Conservation (phyloP, 306 rosid genomes). For the Corylus avellana region DNA sequence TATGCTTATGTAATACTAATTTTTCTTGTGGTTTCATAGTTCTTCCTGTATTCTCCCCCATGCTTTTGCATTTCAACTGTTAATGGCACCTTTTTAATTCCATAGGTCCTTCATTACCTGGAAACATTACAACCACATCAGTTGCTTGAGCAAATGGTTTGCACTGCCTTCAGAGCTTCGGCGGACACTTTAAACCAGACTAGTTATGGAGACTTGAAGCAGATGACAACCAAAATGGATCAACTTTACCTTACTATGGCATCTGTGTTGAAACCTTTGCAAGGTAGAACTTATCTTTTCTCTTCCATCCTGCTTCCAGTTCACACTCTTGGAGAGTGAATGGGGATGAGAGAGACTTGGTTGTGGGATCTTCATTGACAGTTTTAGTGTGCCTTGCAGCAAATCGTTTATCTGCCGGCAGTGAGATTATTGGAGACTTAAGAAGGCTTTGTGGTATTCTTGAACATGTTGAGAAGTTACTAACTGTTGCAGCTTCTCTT, state of each 20-base stretch:
- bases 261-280: slow-evolving; percentile 67
- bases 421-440: slow-evolving; percentile 73
- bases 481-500: slow-evolving; percentile 81
- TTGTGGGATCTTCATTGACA: slow-evolving; percentile 11
- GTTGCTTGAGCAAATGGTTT: slow-evolving; percentile 91
- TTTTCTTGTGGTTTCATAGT: neutral
- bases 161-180: slow-evolving; percentile 84
- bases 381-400: slow-evolving; percentile 52
- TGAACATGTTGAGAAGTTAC: slow-evolving; percentile 78
- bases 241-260: slow-evolving; percentile 80
- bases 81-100: slow-evolving; percentile 18
- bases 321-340: slow-evolving; percentile 9
- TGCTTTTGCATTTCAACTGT: slow-evolving; percentile 16
- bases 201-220: slow-evolving; percentile 72
- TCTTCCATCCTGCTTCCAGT: neutral
- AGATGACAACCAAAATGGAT: slow-evolving; percentile 70
- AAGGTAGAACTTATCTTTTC: slow-evolving; percentile 42
- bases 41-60: slow-evolving; percentile 18
- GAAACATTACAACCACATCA: slow-evolving; percentile 81
- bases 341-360: neutral
- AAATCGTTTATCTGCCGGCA: slow-evolving; percentile 58
- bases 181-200: slow-evolving; percentile 75
- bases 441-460: slow-evolving; percentile 62
- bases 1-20: slow-evolving; percentile 8
- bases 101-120: slow-evolving; percentile 87